Evolutionary conservation across 78 protist species (phyloP), one percentile per base, ranked within the genome.

Genomic region (Anaeramoeba flamelloides): DNA sequence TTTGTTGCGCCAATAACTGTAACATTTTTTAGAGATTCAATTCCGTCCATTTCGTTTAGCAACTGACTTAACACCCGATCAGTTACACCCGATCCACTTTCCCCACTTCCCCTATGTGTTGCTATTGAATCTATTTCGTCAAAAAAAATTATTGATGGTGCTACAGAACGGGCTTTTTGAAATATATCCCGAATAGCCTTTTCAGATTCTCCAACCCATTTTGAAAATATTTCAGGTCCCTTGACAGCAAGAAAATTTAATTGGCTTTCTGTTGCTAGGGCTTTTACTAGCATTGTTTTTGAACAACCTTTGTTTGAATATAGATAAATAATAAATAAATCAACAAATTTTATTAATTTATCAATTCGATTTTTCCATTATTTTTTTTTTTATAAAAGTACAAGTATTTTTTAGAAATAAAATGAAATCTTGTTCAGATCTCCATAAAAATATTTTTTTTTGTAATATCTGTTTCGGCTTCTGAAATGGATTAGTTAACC

Each of bases 61-160:
- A 95, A 86, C 32, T 8, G 76, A n/a, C 30, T 3, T 2, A 17
- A 76, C 1, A 31, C 83, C 40, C 65, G 39, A 79, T 79, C 81
- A 26, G 39, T 22, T 36, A 79, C 81, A 37, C 75, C 83, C 31
- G 83, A 38, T 22, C 89, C 92, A 65, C 88, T 92, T 22, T 83
- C 82, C 8, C 85, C 87, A 12, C 93, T 74, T 33, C 86, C 91
- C 74, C n/a, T n/a, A n/a, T n/a, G n/a, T n/a, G n/a, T n/a, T n/a
- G n/a, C n/a, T n/a, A 97, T 81, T 1, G 99, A 94, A 80, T 97
- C 99, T 34, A 97, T 86, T 86, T 97, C 99, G 82, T 97, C 99
- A 81, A 97, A 97, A 86, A 97, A 97, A 65, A 97, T 75, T 53
- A 97, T 92, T 79, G 99, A 96, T 1, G 99, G 99, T 30, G 91